Evolutionary conservation across 768 basidiomycete species (phyloP).

Genomic region (Mrakia gelida): DNA sequence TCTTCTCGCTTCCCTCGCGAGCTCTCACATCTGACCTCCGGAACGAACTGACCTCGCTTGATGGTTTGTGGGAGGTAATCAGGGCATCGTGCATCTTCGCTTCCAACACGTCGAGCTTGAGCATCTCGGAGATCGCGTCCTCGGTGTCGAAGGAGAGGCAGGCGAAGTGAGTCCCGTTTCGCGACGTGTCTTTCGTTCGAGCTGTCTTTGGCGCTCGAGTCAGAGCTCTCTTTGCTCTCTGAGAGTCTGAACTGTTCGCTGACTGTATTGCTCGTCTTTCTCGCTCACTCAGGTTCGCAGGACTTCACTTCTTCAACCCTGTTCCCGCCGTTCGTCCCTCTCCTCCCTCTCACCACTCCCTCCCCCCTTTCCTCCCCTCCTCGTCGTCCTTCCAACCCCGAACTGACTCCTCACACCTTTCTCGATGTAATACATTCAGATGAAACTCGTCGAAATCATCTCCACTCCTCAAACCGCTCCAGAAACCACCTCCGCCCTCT

Average conservation of each 20-base stretch:
- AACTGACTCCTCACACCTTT: neutral
- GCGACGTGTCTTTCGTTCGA: neutral
- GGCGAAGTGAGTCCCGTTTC: conserved; percentile 36
- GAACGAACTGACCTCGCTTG: neutral
- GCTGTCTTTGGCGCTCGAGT: neutral
- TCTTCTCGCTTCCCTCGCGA: neutral
- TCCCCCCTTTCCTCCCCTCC: neutral
- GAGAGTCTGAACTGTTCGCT: too few species aligned
- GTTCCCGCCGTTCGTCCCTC: conserved; percentile 20
- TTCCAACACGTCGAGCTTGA: conserved; percentile 47
- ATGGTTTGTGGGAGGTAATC: neutral
- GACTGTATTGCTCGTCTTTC: too few species aligned
- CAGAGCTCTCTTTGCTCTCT: too few species aligned
- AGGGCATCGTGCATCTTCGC: conserved; percentile 43
- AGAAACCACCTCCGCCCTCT: conserved; percentile 43
- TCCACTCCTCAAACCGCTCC: conserved; percentile 44
- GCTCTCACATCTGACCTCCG: neutral
- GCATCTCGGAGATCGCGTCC: conserved; percentile 46
- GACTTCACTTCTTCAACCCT: conserved; percentile 50
- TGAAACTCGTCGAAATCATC: conserved; percentile 50
- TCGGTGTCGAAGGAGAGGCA: conserved; percentile 39
- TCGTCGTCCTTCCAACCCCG: neutral
- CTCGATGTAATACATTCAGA: conserved; percentile 33
- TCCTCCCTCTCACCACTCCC: neutral
- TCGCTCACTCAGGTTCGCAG: conserved; percentile 43